Percentiles rank a stretch among this genome's conserved stretches.
These are phyloP conservation scores for Helicocarpus griseus DNA, from an alignment of 2,329 filamentous ascomycete species.

Conservation along the genomic window DNA sequence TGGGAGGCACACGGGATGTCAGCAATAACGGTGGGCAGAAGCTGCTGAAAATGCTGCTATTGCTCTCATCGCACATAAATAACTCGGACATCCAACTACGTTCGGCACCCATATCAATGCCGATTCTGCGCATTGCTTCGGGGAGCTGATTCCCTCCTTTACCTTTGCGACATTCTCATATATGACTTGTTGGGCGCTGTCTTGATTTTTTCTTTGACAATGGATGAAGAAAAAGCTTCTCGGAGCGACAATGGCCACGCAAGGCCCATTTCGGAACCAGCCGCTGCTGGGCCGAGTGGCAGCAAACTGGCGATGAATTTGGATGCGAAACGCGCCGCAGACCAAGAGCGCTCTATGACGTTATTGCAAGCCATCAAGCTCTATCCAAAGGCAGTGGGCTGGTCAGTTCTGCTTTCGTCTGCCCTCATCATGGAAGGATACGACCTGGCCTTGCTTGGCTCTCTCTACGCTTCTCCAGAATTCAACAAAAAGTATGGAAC, in stretches of 20 bases:
- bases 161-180: too few relatives aligned
- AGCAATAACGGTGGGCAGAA: too few relatives aligned
- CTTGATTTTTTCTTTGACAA: background rate
- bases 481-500: conserved; percentile 24
- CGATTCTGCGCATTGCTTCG: background rate
- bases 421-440: conserved; percentile 35
- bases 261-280: background rate
- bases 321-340: conserved; percentile 21
- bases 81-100: too few relatives aligned
- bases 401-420: conserved; percentile 28
- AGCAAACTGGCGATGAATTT: background rate
- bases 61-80: too few relatives aligned
- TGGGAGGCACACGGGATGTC: background rate
- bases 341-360: conserved; percentile 27
- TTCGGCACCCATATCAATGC: too few relatives aligned
- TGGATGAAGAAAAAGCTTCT: background rate
- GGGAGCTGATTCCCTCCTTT: too few relatives aligned
- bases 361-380: conserved; percentile 21
- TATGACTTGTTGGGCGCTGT: background rate
- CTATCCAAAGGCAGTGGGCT: conserved; percentile 28
- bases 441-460: conserved; percentile 27
- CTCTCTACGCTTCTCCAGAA: conserved; percentile 19
- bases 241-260: background rate
- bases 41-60: too few relatives aligned
- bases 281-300: background rate